These are phyloP conservation scores for Lichtheimia hyalospora DNA, from an alignment of 371 early-diverging fungal species.

Conservation along the genomic window DNA sequence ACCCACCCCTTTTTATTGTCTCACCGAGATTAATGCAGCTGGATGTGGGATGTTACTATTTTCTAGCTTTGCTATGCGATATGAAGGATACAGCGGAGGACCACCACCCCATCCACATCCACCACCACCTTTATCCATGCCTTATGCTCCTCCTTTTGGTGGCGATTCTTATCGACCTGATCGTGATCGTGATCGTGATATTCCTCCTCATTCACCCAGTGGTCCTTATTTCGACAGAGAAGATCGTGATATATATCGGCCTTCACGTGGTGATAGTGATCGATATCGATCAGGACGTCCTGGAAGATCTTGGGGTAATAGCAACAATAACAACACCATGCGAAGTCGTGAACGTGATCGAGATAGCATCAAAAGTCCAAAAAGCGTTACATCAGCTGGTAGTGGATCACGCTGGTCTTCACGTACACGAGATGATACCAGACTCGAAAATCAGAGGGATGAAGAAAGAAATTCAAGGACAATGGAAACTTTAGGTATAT, in stretches of 20 bases:
- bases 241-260: constrained; percentile 44
- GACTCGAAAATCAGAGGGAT: not conserved
- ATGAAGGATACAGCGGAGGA: too few relatives aligned
- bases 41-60: too few relatives aligned
- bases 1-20: too few relatives aligned
- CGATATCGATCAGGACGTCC: too few relatives aligned
- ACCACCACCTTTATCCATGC: constrained; percentile 25
- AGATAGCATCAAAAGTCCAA: constrained; percentile 25
- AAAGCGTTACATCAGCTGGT: constrained; percentile 7
- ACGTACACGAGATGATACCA: constrained; percentile 2
- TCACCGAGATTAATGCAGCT: too few relatives aligned
- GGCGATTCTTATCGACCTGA: constrained; percentile 52
- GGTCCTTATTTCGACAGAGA: constrained; percentile 37
- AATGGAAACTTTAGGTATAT: too few relatives aligned
- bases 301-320: constrained; percentile 13
- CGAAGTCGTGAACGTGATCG: constrained; percentile 15
- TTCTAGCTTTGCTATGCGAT: too few relatives aligned
- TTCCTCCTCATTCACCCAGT: constrained; percentile 31
- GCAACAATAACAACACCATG: not conserved
- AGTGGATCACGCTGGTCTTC: not conserved
- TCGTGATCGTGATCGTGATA: constrained; percentile 40
- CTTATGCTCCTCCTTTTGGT: constrained; percentile 32
- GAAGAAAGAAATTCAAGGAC: too few relatives aligned
- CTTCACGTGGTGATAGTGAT: not conserved
- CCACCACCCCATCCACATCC: constrained; percentile 22